Evolutionary conservation across 345 rosid species (phyloP).

Genomic region (Gynandropsis gynandra): DNA sequence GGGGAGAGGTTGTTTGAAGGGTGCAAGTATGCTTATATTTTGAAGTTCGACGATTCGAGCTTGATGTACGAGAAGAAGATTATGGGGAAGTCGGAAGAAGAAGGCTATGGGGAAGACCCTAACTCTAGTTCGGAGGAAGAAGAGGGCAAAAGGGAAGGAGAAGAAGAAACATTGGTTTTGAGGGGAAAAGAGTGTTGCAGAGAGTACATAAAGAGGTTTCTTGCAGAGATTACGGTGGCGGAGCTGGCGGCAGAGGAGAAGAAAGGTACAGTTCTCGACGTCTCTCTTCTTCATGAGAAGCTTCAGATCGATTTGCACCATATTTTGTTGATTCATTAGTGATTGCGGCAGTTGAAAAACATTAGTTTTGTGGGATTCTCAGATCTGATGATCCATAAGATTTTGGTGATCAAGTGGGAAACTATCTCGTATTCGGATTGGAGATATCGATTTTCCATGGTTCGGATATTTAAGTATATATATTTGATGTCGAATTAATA

Average conservation of each 20-base stretch:
- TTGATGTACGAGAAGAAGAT: slow-evolving; percentile 29
- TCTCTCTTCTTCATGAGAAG: slow-evolving; percentile 35
- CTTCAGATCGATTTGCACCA: slow-evolving; percentile 64
- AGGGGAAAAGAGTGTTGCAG: slow-evolving; percentile 48
- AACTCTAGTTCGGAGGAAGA: slow-evolving; percentile 22
- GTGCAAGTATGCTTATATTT: slow-evolving; percentile 46
- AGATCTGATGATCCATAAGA: too few relatives aligned
- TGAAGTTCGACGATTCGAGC: slow-evolving; percentile 50
- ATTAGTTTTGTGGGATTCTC: too few relatives aligned
- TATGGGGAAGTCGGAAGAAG: slow-evolving; percentile 27
- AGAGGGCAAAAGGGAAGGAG: neutral
- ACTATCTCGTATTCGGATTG: too few relatives aligned
- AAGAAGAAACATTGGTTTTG: slow-evolving; percentile 30
- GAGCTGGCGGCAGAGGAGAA: slow-evolving; percentile 47
- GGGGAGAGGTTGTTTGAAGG: slow-evolving; percentile 59
- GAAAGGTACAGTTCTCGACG: slow-evolving; percentile 30
- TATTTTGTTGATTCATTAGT: slow-evolving; percentile 19
- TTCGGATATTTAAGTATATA: too few relatives aligned
- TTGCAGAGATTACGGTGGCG: slow-evolving; percentile 45
- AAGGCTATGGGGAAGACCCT: too few relatives aligned
- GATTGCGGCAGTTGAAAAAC: too few relatives aligned
- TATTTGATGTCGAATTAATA: too few relatives aligned
- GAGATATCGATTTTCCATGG: too few relatives aligned
- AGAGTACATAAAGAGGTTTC: slow-evolving; percentile 60
- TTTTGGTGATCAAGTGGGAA: too few relatives aligned